Conservation (phyloP, 1,284 basidiomycete species). For the Prillingera fragicola region DNA sequence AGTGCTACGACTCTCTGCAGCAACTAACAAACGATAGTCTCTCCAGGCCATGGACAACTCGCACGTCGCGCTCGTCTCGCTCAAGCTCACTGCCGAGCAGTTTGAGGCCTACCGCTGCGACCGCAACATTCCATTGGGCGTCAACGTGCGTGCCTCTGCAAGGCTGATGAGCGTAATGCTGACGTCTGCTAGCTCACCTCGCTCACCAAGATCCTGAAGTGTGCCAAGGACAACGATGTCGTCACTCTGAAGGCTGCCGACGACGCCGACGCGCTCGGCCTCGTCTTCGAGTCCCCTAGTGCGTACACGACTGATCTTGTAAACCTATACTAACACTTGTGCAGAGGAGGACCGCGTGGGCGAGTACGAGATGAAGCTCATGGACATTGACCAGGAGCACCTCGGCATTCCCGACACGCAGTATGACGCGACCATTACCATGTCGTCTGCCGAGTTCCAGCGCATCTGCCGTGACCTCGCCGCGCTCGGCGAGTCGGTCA, state of each 20-base stretch:
- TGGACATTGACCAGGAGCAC: conserved; percentile 97
- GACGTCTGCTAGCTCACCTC: conserved; percentile 58
- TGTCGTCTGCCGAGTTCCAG: conserved; percentile 81
- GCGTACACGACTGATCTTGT: conserved; percentile 36
- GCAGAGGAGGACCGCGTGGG: conserved; percentile 87
- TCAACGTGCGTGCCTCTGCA: conserved; percentile 55
- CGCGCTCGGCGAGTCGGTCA: conserved; percentile 88
- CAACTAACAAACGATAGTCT: conserved; percentile 49
- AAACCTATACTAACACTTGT: conserved; percentile 12
- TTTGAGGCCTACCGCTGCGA: conserved; percentile 93
- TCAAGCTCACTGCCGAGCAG: conserved; percentile 62
- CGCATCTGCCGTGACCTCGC: conserved; percentile 91
- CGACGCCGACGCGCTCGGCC: conserved; percentile 80
- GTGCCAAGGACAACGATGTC: conserved; percentile 93
- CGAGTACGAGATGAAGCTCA: conserved; percentile 98
- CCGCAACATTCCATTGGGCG: conserved; percentile 87
- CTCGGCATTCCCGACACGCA: conserved; percentile 98
- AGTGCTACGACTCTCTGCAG: conserved; percentile 49
- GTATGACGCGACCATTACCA: conserved; percentile 88
- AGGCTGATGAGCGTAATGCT: conserved; percentile 8
- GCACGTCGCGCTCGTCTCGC: conserved; percentile 85
- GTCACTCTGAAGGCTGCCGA: conserved; percentile 89
- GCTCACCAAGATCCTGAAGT: conserved; percentile 93
- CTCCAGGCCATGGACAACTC: conserved; percentile 99
- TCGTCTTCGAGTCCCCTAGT: conserved; percentile 91